A percentile compares a stretch with the other conserved stretches of the same genome.
phyloP scores from a whole-genome alignment of 2,329 filamentous ascomycete species.

The Trichophyton verrucosum region DNA sequence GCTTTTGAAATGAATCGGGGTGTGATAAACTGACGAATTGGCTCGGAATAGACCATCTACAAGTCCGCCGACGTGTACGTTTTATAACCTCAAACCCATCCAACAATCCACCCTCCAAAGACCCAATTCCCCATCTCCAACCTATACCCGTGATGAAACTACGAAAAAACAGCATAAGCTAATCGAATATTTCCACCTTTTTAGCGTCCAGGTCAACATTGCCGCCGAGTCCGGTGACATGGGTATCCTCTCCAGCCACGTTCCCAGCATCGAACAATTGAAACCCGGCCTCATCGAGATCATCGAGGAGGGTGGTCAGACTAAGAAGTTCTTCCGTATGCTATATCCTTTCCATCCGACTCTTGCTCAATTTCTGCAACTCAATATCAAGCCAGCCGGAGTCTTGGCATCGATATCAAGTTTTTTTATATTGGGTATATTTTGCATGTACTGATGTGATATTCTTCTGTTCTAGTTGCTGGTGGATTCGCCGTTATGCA shows the following conservation, averaged over 20 bases:
- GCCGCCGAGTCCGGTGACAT: constrained; percentile 97
- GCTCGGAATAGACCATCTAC: constrained; percentile 49
- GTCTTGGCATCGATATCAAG: neutral
- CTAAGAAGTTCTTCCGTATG: constrained; percentile 98
- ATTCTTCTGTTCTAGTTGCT: constrained; percentile 51
- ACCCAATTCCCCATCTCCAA: neutral
- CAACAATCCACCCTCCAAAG: neutral
- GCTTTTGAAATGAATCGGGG: neutral
- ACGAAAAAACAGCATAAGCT: neutral
- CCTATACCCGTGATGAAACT: neutral
- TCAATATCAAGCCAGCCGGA: constrained; percentile 9
- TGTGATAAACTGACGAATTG: neutral
- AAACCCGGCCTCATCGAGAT: constrained; percentile 93
- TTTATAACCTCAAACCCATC: constrained; percentile 6
- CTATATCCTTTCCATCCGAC: constrained; percentile 18
- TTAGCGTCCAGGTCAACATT: constrained; percentile 88
- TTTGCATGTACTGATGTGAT: neutral
- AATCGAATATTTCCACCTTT: constrained; percentile 39
- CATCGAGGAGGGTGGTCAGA: constrained; percentile 74
- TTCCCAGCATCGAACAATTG: constrained; percentile 96
- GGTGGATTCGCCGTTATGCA: constrained; percentile 96
- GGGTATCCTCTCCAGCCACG: constrained; percentile 98
- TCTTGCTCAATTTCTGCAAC: constrained; percentile 7
- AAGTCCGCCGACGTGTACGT: constrained; percentile 60
- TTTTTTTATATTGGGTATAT: neutral